These are phyloP conservation scores for Dalbergia oliveri DNA, from an alignment of 306 rosid genomes.

Conservation along the genomic window DNA sequence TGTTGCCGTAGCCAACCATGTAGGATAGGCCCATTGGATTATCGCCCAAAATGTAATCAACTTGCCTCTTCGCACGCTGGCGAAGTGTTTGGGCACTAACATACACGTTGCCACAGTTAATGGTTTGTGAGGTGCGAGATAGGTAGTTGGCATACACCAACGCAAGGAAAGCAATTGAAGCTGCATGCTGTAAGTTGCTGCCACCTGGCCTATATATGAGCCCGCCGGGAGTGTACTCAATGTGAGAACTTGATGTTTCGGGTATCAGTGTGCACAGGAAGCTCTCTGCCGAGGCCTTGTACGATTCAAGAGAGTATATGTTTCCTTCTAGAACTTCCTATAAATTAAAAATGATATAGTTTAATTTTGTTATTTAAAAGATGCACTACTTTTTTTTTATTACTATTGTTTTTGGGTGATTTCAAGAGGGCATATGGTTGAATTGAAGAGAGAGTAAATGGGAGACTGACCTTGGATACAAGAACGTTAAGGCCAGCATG, in stretches of 20 bases:
- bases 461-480: conserved; percentile 75
- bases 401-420: neutral
- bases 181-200: conserved; percentile 89
- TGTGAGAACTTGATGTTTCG: conserved; percentile 75
- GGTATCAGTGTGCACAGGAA: conserved; percentile 87
- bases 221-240: conserved; percentile 86
- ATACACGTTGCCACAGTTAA: conserved; percentile 73
- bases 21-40: conserved; percentile 84
- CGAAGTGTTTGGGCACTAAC: conserved; percentile 73
- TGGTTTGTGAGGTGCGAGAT: conserved; percentile 63
- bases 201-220: conserved; percentile 93
- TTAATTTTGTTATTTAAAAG: too few species aligned
- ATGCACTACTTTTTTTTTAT: too few species aligned
- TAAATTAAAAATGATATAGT: neutral
- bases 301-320: conserved; percentile 67
- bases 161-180: conserved; percentile 80
- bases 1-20: conserved; percentile 85
- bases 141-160: conserved; percentile 83
- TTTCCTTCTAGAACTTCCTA: conserved; percentile 88
- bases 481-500: conserved; percentile 94
- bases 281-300: conserved; percentile 84
- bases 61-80: conserved; percentile 74
- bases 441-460: neutral
- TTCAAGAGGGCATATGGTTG: neutral
- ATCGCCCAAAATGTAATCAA: conserved; percentile 85